Evolutionary conservation across 2,329 filamentous ascomycete species (phyloP).

Genomic region (Ophiostoma pallidulum): DNA sequence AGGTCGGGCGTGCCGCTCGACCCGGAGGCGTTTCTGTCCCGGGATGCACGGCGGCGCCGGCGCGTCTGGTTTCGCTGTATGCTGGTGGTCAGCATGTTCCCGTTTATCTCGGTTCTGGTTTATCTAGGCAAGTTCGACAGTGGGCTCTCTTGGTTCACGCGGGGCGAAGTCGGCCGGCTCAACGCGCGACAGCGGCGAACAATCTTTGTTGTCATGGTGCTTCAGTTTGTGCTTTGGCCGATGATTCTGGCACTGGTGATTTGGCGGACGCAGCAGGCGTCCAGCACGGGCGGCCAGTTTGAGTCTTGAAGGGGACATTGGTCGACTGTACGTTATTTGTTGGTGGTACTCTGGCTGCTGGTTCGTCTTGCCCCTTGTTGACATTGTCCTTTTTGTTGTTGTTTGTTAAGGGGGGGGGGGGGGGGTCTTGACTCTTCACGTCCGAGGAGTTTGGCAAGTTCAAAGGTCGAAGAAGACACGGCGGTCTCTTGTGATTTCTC

Average conservation of each 20-base stretch:
- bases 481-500: too few relatives aligned
- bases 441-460: too few relatives aligned
- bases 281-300: too few relatives aligned
- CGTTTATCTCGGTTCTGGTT: conserved; percentile 37
- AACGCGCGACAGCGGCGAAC: conserved; percentile 28
- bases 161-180: conserved; percentile 34
- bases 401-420: too few relatives aligned
- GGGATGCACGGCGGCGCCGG: conserved; percentile 24
- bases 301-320: too few relatives aligned
- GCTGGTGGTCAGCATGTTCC: conserved; percentile 32
- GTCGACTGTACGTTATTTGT: too few relatives aligned
- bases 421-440: too few relatives aligned
- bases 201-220: conserved; percentile 27
- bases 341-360: too few relatives aligned
- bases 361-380: too few relatives aligned
- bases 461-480: too few relatives aligned
- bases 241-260: conserved; percentile 17
- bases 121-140: conserved; percentile 36
- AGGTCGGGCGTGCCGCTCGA: conserved; percentile 16
- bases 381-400: too few relatives aligned
- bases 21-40: conserved; percentile 21
- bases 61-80: conserved; percentile 31
- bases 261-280: conserved; percentile 10
- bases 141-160: conserved; percentile 39
- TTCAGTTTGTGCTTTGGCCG: conserved; percentile 18